These are phyloP conservation scores for Saprolegnia parasitica DNA, from an alignment of 352 stramenopile genomes.

Conservation along the genomic window DNA sequence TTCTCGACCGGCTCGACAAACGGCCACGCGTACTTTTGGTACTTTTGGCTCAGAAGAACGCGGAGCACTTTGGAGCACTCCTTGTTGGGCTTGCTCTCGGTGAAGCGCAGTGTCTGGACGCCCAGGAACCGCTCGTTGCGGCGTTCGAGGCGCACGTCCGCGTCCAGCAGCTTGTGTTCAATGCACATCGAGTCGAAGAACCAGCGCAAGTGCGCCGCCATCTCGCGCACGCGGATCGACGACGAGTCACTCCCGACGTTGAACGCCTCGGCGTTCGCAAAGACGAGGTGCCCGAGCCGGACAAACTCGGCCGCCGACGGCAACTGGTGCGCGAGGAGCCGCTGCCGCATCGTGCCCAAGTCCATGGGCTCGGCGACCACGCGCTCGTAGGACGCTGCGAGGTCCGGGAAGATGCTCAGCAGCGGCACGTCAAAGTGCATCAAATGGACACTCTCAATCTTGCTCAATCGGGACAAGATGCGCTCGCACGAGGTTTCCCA, in stretches of 20 bases:
- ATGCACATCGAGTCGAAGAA: slow-evolving; percentile 82
- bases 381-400: slow-evolving; percentile 52
- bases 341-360: slow-evolving; percentile 61
- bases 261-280: slow-evolving; percentile 79
- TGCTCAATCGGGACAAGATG: slow-evolving; percentile 58
- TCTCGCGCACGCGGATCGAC: slow-evolving; percentile 73
- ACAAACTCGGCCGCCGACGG: slow-evolving; percentile 47
- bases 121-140: slow-evolving; percentile 29
- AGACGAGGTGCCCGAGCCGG: slow-evolving; percentile 67
- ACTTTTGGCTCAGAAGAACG: slow-evolving; percentile 80
- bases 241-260: slow-evolving; percentile 67
- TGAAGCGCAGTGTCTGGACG: slow-evolving; percentile 27
- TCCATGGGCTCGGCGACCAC: slow-evolving; percentile 80
- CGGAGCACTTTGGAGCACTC: slow-evolving; percentile 75
- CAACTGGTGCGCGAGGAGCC: slow-evolving; percentile 53
- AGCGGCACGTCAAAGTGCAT: slow-evolving; percentile 77
- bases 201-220: slow-evolving; percentile 73
- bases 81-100: slow-evolving; percentile 64
- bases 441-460: slow-evolving; percentile 76
- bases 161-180: slow-evolving; percentile 40
- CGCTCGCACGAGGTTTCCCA: slow-evolving; percentile 70
- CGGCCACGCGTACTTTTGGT: slow-evolving; percentile 83
- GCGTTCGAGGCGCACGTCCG: slow-evolving; percentile 45
- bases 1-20: slow-evolving; percentile 74
- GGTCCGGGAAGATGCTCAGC: slow-evolving; percentile 68